Evolutionary conservation across 306 rosid genomes (phyloP).

Genomic region (Prunus fruticosa): DNA sequence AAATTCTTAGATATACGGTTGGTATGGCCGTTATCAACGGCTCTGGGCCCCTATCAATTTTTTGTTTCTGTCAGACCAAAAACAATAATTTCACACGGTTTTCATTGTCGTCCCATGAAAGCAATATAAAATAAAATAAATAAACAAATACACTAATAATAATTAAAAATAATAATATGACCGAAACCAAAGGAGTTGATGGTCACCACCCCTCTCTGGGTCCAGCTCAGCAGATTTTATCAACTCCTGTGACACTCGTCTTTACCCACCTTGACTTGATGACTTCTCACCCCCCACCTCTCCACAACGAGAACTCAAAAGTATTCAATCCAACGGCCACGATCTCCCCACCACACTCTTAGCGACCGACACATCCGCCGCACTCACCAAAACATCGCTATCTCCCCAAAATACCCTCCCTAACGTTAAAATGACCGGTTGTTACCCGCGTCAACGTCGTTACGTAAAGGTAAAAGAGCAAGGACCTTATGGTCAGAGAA

Average conservation of each 20-base stretch:
- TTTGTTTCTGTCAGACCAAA: background rate
- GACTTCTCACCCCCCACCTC: background rate
- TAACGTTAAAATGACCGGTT: constrained; percentile 21
- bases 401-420: constrained; percentile 42
- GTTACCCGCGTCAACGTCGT: constrained; percentile 6
- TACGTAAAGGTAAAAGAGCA: background rate
- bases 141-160: background rate
- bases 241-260: background rate
- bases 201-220: constrained; percentile 4
- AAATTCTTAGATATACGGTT: constrained; percentile 14
- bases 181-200: background rate
- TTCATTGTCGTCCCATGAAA: background rate
- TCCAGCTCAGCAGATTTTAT: constrained; percentile 45
- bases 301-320: background rate
- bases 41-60: background rate
- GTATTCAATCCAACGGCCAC: constrained; percentile 33
- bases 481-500: constrained; percentile 46
- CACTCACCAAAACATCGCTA: background rate
- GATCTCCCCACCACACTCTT: background rate
- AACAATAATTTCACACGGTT: constrained; percentile 1
- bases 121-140: background rate
- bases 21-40: constrained; percentile 33
- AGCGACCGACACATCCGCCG: background rate
- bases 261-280: constrained; percentile 26
- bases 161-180: background rate